phyloP scores from a whole-genome alignment of 2,329 filamentous ascomycete species.

The Aspergillaceae sp. region DNA sequence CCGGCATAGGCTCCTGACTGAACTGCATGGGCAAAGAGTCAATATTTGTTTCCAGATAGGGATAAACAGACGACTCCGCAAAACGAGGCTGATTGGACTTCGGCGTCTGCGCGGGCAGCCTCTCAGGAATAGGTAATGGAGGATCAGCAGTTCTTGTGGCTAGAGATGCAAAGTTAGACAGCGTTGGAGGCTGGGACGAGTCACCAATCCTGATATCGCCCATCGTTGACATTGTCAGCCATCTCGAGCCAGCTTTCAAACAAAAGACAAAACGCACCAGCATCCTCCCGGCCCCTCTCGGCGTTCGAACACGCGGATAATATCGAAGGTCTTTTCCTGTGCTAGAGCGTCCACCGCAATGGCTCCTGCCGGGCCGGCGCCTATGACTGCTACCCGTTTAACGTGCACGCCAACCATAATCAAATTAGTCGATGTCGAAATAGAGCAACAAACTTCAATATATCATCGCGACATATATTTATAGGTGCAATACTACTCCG shows the following conservation, averaged over 20 bases:
- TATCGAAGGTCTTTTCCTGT: constrained; percentile 47
- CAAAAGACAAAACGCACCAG: not conserved
- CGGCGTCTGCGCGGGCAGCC: constrained; percentile 37
- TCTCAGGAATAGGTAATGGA: constrained; percentile 36
- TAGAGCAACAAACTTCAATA: not conserved
- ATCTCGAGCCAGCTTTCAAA: not conserved
- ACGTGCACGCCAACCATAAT: not conserved
- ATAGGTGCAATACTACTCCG: not conserved
- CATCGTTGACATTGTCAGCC: constrained; percentile 13
- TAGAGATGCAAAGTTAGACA: constrained; percentile 37
- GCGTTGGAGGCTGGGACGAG: constrained; percentile 22
- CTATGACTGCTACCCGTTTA: constrained; percentile 46
- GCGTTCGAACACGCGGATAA: constrained; percentile 51
- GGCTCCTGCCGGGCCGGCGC: constrained; percentile 48
- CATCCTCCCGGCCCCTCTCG: constrained; percentile 43
- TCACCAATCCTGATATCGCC: not conserved
- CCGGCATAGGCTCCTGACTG: constrained; percentile 44
- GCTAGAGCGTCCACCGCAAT: constrained; percentile 50
- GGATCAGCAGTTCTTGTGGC: constrained; percentile 41
- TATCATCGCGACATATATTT: not conserved
- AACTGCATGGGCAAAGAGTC: constrained; percentile 49
- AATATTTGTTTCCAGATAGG: constrained; percentile 54
- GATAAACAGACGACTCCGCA: constrained; percentile 49
- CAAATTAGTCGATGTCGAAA: not conserved
- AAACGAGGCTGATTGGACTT: constrained; percentile 38